phyloP scores from a whole-genome alignment of 179 eudicot genomes.

The Spergularia azorica region DNA sequence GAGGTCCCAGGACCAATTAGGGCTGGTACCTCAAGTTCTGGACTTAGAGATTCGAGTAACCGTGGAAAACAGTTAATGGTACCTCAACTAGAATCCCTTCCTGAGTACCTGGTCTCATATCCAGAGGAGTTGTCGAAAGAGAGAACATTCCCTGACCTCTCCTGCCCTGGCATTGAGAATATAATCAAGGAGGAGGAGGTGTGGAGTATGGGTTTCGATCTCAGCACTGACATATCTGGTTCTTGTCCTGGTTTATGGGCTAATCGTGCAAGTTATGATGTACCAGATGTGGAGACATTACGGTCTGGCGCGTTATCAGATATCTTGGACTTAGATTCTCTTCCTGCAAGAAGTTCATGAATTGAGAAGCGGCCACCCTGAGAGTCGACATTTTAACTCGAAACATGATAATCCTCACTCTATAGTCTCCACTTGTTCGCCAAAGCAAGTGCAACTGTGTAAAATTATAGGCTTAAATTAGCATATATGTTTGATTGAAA shows the following conservation, averaged over 20 bases:
- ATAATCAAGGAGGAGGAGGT: constrained; percentile 45
- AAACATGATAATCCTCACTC: constrained; percentile 31
- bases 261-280: constrained; percentile 37
- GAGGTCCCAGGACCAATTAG: constrained; percentile 21
- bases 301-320: constrained; percentile 47
- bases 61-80: constrained; percentile 36
- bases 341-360: constrained; percentile 47
- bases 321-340: constrained; percentile 48
- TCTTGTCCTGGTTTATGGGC: constrained; percentile 52
- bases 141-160: constrained; percentile 31
- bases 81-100: constrained; percentile 26
- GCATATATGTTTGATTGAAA: constrained; percentile 1
- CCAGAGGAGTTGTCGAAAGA: constrained; percentile 46
- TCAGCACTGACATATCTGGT: constrained; percentile 47
- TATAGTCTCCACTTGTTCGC: constrained; percentile 31
- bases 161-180: constrained; percentile 30
- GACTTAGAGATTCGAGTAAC: constrained; percentile 22
- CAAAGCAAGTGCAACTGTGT: constrained; percentile 19
- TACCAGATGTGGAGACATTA: constrained; percentile 42
- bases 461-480: constrained; percentile 28
- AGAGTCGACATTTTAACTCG: constrained; percentile 27
- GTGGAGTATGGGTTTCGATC: constrained; percentile 57
- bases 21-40: constrained; percentile 10
- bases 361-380: constrained; percentile 38
- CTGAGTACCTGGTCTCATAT: constrained; percentile 45